A percentile compares a stretch with the other conserved stretches of the same genome.
phyloP scores from a whole-genome alignment of 805 yeast species.

The Wickerhamomyces queroliae region DNA sequence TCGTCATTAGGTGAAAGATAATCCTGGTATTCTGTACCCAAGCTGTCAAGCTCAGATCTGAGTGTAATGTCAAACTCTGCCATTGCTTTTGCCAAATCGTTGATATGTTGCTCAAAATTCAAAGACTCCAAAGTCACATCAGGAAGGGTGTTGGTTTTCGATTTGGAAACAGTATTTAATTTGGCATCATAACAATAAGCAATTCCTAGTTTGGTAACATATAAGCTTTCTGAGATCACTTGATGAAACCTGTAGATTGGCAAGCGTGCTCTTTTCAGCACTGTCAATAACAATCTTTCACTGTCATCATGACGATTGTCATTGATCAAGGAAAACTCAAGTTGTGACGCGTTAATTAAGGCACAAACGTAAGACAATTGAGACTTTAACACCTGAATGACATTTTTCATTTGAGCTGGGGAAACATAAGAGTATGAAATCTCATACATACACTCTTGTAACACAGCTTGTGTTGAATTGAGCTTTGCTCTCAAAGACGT shows the following conservation, averaged over 20 bases:
- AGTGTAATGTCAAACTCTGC: constrained; percentile 28
- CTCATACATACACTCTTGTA: constrained; percentile 44
- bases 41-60: constrained; percentile 26
- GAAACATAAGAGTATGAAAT: constrained; percentile 41
- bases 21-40: constrained; percentile 21
- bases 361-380: constrained; percentile 33
- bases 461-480: constrained; percentile 29
- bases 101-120: constrained; percentile 21
- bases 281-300: constrained; percentile 23
- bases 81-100: constrained; percentile 25
- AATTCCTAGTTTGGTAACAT: constrained; percentile 26
- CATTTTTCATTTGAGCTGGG: constrained; percentile 33
- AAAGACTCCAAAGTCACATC: constrained; percentile 15
- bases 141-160: constrained; percentile 9
- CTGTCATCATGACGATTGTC: constrained; percentile 22
- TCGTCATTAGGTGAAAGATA: constrained; percentile 41
- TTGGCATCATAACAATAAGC: constrained; percentile 37
- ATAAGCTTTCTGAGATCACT: constrained; percentile 27
- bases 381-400: constrained; percentile 26
- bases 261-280: constrained; percentile 24
- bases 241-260: constrained; percentile 30
- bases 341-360: constrained; percentile 41
- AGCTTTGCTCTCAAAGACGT: constrained; percentile 26
- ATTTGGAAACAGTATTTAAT: neutral
- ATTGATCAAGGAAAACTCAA: constrained; percentile 30